A percentile compares a stretch with the other conserved stretches of the same genome.
Evolutionary conservation across 352 stramenopile genomes (phyloP).

Genomic region (Blastocystis sp.): DNA sequence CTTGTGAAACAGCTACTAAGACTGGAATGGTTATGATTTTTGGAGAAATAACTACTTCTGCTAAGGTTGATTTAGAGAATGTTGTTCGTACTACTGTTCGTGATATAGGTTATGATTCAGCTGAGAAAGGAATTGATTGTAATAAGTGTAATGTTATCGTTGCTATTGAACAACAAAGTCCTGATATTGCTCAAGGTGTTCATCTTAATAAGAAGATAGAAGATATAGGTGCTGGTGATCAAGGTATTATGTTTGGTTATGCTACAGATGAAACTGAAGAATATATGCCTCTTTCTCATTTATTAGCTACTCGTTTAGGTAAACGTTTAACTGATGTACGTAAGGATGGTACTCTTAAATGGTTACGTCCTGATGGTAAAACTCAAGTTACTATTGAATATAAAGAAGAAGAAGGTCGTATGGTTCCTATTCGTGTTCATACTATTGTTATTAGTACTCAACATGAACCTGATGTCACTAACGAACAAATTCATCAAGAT

Average conservation of each 20-base stretch:
- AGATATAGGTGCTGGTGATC: slow-evolving; percentile 89
- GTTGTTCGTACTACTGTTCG: slow-evolving; percentile 88
- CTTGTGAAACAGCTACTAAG: slow-evolving; percentile 88
- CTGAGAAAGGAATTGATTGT: slow-evolving; percentile 95
- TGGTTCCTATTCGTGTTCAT: slow-evolving; percentile 83
- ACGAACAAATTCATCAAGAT: slow-evolving; percentile 89
- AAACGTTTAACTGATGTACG: slow-evolving; percentile 85
- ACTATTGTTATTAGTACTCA: slow-evolving; percentile 97
- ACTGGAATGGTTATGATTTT: slow-evolving; percentile 99
- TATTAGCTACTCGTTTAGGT: slow-evolving; percentile 80
- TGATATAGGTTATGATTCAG: slow-evolving; percentile 95
- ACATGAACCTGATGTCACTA: slow-evolving; percentile 86
- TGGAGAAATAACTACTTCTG: slow-evolving; percentile 94
- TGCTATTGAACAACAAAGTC: slow-evolving; percentile 92
- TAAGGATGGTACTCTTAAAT: slow-evolving; percentile 91
- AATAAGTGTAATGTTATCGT: slow-evolving; percentile 98
- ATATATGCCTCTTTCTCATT: slow-evolving; percentile 90
- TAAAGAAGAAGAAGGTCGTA: slow-evolving; percentile 73
- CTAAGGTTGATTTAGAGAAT: slow-evolving; percentile 96
- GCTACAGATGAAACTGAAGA: slow-evolving; percentile 85
- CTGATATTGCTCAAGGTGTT: slow-evolving; percentile 93
- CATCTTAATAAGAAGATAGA: slow-evolving; percentile 75
- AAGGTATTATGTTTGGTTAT: slow-evolving; percentile 89
- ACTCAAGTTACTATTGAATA: slow-evolving; percentile 94
- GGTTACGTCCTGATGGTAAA: slow-evolving; percentile 95